These are phyloP conservation scores for Plantago major DNA, from an alignment of 257 asterid species.

Conservation along the genomic window DNA sequence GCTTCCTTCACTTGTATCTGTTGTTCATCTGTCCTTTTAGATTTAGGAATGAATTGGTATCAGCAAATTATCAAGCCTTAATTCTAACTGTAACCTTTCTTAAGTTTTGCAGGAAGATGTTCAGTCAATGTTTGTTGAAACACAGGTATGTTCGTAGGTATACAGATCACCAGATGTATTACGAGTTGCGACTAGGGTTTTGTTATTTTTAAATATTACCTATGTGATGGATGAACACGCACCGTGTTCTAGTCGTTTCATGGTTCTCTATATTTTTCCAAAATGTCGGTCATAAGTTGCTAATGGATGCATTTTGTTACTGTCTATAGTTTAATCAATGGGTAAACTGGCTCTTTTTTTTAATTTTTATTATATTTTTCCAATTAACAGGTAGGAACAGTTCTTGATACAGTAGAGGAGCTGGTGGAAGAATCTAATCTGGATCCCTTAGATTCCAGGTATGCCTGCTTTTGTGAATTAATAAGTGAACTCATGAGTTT, in stretches of 20 bases:
- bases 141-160: slow-evolving; percentile 40
- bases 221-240: background rate
- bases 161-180: too few relatives aligned
- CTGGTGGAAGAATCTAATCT: slow-evolving; percentile 70
- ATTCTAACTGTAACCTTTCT: slow-evolving; percentile 15
- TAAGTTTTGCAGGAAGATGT: slow-evolving; percentile 52
- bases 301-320: slow-evolving; percentile 8
- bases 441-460: slow-evolving; percentile 55
- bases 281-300: background rate
- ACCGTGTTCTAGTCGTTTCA: background rate
- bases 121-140: slow-evolving; percentile 43
- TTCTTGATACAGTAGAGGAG: slow-evolving; percentile 68
- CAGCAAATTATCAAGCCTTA: slow-evolving; percentile 6
- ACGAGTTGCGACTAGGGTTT: background rate
- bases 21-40: slow-evolving; percentile 9
- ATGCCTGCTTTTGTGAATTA: slow-evolving; percentile 20
- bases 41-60: background rate
- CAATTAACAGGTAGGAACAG: slow-evolving; percentile 45
- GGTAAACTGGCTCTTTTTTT: background rate
- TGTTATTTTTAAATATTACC: background rate
- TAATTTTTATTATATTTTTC: background rate
- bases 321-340: background rate
- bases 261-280: background rate
- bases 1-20: background rate
- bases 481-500: slow-evolving; percentile 10